Percentiles rank a stretch among this genome's conserved stretches.
Evolutionary conservation across 805 yeast genomes (phyloP).

Genomic region (Candida ponderosae): DNA sequence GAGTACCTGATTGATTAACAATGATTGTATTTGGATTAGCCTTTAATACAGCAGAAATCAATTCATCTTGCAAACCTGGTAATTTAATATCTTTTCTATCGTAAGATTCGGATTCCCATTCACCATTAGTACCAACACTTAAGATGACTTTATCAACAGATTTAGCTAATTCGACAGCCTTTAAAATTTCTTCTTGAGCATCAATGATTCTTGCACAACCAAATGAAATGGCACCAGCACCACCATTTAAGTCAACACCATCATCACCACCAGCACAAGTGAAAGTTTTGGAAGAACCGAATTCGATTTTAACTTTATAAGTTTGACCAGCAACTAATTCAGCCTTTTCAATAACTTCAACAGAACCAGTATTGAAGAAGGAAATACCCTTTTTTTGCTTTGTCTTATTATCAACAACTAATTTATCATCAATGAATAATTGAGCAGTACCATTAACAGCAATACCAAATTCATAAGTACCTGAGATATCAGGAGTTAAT

Average conservation of each 20-base stretch:
- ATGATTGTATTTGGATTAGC: conserved; percentile 45
- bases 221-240: conserved; percentile 27
- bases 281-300: conserved; percentile 39
- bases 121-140: conserved; percentile 42
- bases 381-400: conserved; percentile 41
- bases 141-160: conserved; percentile 44
- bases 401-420: conserved; percentile 46
- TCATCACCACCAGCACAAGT: conserved; percentile 6
- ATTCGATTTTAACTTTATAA: conserved; percentile 38
- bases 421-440: conserved; percentile 39
- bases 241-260: conserved; percentile 13
- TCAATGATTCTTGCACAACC: conserved; percentile 20
- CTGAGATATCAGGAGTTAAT: conserved; percentile 37
- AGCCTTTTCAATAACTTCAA: conserved; percentile 33
- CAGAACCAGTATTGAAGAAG: conserved; percentile 46
- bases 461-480: conserved; percentile 43
- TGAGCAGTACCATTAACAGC: conserved; percentile 47
- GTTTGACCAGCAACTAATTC: conserved; percentile 31
- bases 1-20: conserved; percentile 55
- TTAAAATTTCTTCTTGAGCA: conserved; percentile 20
- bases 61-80: conserved; percentile 39
- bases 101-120: conserved; percentile 55
- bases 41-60: conserved; percentile 34
- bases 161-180: conserved; percentile 39
- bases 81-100: conserved; percentile 44